Conservation (phyloP, 176 grass and related monocot species). For the Hyparrhenia diplandra region DNA sequence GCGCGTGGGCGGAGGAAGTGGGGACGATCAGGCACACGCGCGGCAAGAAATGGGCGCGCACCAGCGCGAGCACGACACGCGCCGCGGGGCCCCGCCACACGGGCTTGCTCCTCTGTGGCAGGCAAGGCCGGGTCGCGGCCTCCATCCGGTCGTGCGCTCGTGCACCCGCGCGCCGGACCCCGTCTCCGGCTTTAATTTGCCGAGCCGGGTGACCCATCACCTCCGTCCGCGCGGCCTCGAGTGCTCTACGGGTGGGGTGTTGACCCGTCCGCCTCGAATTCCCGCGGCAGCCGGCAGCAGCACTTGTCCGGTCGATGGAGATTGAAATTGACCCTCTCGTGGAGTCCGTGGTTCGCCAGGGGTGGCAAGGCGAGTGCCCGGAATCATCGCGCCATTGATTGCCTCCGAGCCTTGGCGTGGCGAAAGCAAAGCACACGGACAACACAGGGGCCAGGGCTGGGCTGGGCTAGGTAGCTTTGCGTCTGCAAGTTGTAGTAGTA, state of each 20-base stretch:
- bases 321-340: constrained; percentile 5
- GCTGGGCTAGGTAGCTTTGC: not conserved
- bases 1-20: not conserved
- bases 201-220: not conserved
- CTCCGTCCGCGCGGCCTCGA: constrained; percentile 22
- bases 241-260: constrained; percentile 28
- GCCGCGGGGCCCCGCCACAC: not conserved
- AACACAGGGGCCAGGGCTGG: not conserved
- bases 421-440: constrained; percentile 2
- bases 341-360: not conserved
- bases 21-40: not conserved
- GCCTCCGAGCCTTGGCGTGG: not conserved
- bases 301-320: not conserved
- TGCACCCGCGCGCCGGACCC: not conserved
- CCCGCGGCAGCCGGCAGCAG: not conserved
- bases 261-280: not conserved
- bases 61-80: constrained; percentile 29
- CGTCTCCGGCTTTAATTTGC: not conserved
- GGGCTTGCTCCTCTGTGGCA: constrained; percentile 25
- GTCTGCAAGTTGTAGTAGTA: not conserved
- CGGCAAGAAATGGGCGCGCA: not conserved
- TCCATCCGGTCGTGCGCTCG: constrained; percentile 10
- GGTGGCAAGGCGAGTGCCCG: not conserved
- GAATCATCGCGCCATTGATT: constrained; percentile 35
- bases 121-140: not conserved